phyloP scores from a whole-genome alignment of 2,329 filamentous ascomycete species.

The Monosporascus cannonballus region DNA sequence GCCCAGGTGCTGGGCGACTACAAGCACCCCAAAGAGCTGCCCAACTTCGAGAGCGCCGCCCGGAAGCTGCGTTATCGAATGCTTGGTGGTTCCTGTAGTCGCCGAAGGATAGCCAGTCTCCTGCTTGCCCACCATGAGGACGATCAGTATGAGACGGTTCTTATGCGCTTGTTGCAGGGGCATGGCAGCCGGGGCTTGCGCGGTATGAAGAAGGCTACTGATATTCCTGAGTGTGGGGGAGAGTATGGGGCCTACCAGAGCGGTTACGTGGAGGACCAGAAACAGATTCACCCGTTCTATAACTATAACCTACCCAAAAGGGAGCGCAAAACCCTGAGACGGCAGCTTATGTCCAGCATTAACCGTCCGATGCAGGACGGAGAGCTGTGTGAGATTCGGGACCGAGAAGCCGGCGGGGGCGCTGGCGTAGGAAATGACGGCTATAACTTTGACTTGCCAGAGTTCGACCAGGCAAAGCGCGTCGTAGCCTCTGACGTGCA shows the following conservation, averaged over 20 bases:
- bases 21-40: conserved; percentile 32
- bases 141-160: conserved; percentile 83
- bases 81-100: conserved; percentile 56
- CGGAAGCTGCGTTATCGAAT: conserved; percentile 67
- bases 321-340: conserved; percentile 18
- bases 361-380: conserved; percentile 6
- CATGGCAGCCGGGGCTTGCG: conserved; percentile 64
- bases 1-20: conserved; percentile 23
- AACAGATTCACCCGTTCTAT: conserved; percentile 28
- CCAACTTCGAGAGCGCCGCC: conserved; percentile 72
- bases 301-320: conserved; percentile 24
- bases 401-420: conserved; percentile 1
- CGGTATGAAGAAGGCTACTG: conserved; percentile 58
- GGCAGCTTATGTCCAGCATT: conserved; percentile 19
- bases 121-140: conserved; percentile 84
- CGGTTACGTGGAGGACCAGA: conserved; percentile 47
- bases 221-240: conserved; percentile 80
- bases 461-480: conserved; percentile 9
- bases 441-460: conserved; percentile 15
- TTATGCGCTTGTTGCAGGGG: conserved; percentile 68
- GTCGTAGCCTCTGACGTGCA: conserved; percentile 5
- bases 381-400: conserved; percentile 5
- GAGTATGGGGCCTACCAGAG: conserved; percentile 66
- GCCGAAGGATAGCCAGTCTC: conserved; percentile 48
- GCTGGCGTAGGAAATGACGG: conserved; percentile 4